phyloP scores from a whole-genome alignment of 2,329 filamentous ascomycete genomes.

The Hypoxylon sp. region DNA sequence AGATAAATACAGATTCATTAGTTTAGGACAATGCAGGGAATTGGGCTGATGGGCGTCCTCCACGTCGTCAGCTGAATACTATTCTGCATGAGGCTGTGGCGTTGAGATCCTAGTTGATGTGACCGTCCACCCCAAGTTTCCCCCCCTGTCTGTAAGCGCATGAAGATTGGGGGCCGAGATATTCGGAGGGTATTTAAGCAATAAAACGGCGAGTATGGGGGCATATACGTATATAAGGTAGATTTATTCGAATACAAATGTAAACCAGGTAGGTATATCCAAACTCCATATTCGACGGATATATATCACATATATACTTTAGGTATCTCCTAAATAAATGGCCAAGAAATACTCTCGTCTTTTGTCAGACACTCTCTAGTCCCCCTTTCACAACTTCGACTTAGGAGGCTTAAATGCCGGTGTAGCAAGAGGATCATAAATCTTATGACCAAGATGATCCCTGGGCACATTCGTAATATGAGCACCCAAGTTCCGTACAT shows the following conservation, averaged over 20 bases:
- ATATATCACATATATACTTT: not conserved
- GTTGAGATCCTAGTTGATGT: not conserved
- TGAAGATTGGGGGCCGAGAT: not conserved
- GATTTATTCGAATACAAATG: not conserved
- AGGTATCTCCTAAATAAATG: constrained; percentile 2
- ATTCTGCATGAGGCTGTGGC: not conserved
- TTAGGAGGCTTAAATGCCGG: constrained; percentile 64
- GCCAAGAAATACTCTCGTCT: not conserved
- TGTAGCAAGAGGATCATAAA: constrained; percentile 67
- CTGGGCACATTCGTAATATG: constrained; percentile 64
- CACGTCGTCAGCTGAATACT: not conserved
- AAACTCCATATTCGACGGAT: not conserved
- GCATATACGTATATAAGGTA: no score
- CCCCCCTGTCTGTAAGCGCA: not conserved
- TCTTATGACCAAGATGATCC: constrained; percentile 62
- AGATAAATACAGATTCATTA: not conserved
- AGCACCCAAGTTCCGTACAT: constrained; percentile 75
- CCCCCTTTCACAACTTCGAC: constrained; percentile 62
- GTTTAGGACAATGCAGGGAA: not conserved
- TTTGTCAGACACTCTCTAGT: not conserved
- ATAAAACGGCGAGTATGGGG: no score
- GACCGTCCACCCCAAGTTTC: not conserved
- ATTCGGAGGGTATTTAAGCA: not conserved
- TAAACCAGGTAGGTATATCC: not conserved
- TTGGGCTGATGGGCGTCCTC: no score